A percentile compares a stretch with the other conserved stretches of the same genome.
phyloP scores from a whole-genome alignment of 805 yeast species.

The Candida maris region DNA sequence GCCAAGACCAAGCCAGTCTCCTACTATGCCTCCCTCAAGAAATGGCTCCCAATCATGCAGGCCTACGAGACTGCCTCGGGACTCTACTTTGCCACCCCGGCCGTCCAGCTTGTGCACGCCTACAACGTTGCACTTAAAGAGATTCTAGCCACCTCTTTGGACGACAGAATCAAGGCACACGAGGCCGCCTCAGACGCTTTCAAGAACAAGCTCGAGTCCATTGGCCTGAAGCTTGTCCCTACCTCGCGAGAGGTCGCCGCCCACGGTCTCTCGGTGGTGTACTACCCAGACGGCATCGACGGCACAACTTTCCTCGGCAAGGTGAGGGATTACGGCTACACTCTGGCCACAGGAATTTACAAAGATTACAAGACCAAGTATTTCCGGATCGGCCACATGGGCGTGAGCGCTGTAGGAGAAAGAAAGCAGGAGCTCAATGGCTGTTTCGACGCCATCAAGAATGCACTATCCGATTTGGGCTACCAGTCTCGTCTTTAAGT shows the following conservation, averaged over 20 bases:
- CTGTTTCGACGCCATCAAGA: conserved; percentile 45
- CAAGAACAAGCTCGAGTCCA: conserved; percentile 51
- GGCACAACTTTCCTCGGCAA: conserved; percentile 63
- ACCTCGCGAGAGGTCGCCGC: conserved; percentile 67
- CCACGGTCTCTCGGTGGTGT: conserved; percentile 81
- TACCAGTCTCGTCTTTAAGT: conserved; percentile 42
- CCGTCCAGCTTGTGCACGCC: conserved; percentile 82
- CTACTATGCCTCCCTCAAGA: conserved; percentile 67
- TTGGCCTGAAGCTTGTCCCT: conserved; percentile 66
- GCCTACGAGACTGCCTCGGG: conserved; percentile 77
- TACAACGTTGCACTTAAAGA: conserved; percentile 72
- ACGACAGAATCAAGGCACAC: conserved; percentile 61
- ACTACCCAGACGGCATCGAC: conserved; percentile 70
- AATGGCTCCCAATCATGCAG: conserved; percentile 86
- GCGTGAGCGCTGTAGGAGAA: conserved; percentile 63
- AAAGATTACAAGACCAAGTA: conserved; percentile 74
- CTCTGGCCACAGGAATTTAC: conserved; percentile 88
- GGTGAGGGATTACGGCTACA: conserved; percentile 61
- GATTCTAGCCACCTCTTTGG: conserved; percentile 51
- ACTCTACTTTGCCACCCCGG: conserved; percentile 96
- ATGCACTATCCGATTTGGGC: conserved; percentile 38
- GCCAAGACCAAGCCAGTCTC: conserved; percentile 44
- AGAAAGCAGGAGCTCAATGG: conserved; percentile 51
- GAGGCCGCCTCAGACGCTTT: conserved; percentile 57
- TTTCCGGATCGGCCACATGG: conserved; percentile 97